A percentile compares a stretch with the other conserved stretches of the same genome.
phyloP scores from a whole-genome alignment of 2,329 filamentous ascomycete species.

The Xylariaceae sp. region DNA sequence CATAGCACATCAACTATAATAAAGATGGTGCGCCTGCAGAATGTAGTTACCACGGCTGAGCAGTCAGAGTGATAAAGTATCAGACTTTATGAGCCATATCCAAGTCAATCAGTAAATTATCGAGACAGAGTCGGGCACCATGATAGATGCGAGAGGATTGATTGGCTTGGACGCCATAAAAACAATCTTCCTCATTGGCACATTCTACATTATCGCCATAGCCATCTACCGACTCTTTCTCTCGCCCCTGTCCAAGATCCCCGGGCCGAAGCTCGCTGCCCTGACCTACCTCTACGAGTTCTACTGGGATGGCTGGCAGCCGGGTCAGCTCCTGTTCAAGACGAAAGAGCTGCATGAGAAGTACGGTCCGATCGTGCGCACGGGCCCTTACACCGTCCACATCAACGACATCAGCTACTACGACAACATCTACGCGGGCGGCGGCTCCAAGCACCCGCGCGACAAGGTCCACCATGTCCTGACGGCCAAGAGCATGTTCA shows the following conservation, averaged over 20 bases:
- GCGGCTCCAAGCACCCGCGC: conserved; percentile 4
- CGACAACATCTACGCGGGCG: conserved; percentile 4
- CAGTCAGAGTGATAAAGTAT: too few relatives aligned
- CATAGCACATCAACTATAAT: too few relatives aligned
- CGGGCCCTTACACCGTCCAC: conserved; percentile 4
- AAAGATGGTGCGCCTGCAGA: too few relatives aligned
- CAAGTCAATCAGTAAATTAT: too few relatives aligned
- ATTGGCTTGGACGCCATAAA: too few relatives aligned
- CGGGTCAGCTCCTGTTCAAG: conserved; percentile 5
- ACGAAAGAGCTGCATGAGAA: conserved; percentile 6
- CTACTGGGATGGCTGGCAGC: conserved; percentile 1
- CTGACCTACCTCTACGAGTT: conserved; percentile 7
- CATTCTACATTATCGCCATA: not conserved
- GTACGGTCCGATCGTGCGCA: conserved; percentile 4
- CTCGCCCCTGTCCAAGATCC: conserved; percentile 2
- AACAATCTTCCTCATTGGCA: too few relatives aligned
- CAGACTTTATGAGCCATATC: too few relatives aligned
- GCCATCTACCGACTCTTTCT: conserved; percentile 2
- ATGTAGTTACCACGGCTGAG: too few relatives aligned
- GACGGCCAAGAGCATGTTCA: conserved; percentile 3
- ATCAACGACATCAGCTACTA: conserved; percentile 7
- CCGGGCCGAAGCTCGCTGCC: conserved; percentile 1
- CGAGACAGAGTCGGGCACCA: too few relatives aligned
- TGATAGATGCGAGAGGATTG: too few relatives aligned
- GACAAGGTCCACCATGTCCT: conserved; percentile 4